Percentiles rank a stretch among this genome's conserved stretches.
phyloP scores from a whole-genome alignment of 352 stramenopile species.

The Phytophthora pinifolia region DNA sequence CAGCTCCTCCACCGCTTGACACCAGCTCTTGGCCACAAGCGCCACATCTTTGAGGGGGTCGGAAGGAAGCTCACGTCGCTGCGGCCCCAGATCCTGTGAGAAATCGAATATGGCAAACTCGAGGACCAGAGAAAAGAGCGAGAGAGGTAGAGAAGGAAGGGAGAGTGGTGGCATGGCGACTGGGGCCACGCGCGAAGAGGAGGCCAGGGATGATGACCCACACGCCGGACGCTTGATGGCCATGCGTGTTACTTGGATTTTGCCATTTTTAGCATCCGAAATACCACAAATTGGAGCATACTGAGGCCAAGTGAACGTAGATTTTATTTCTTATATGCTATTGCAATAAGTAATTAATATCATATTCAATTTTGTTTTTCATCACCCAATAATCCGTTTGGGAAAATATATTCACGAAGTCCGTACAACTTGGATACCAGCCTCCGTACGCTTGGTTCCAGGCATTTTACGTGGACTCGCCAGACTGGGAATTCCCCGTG shows the following conservation, averaged over 20 bases:
- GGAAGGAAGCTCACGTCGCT: background rate
- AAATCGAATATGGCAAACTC: conserved; percentile 29
- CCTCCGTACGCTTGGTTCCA: too few species aligned
- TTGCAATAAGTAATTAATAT: too few species aligned
- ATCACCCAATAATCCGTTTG: too few species aligned
- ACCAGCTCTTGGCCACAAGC: conserved; percentile 40
- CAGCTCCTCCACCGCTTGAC: conserved; percentile 34
- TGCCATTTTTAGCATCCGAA: too few species aligned
- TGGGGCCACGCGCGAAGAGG: background rate
- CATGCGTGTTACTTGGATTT: background rate
- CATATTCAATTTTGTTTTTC: too few species aligned
- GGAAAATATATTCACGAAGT: too few species aligned
- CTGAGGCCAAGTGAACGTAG: too few species aligned
- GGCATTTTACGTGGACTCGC: too few species aligned
- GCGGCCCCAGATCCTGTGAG: conserved; percentile 17
- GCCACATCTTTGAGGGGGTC: conserved; percentile 27
- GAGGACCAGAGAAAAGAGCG: conserved; percentile 36
- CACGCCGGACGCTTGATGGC: conserved; percentile 7
- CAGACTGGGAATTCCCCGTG: too few species aligned
- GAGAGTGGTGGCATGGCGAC: conserved; percentile 7
- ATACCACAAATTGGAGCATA: too few species aligned
- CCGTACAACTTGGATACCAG: too few species aligned
- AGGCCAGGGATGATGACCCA: background rate
- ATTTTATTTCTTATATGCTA: too few species aligned
- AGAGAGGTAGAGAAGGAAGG: conserved; percentile 26